Evolutionary conservation across 169 alveolate genomes (phyloP), one percentile per base, ranked within the genome.

Genomic region (Cryptosporidium ubiquitum): DNA sequence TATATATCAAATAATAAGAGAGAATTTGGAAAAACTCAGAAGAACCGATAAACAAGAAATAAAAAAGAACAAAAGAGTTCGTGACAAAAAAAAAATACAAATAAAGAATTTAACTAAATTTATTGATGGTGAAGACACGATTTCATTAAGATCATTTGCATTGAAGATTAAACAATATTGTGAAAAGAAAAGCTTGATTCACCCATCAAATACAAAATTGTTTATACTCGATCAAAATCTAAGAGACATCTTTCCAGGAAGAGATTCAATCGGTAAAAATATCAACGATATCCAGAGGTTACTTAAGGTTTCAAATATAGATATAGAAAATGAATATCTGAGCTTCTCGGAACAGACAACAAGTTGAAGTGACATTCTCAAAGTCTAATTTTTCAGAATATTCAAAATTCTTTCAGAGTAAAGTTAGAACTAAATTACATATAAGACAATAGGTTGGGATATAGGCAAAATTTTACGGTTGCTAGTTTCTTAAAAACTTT

Each of bases 191-290:
- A 60, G 47, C 47, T 33, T 70, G 18, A 3, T 26, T 70, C 69
- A 70, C 35, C 84, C 84, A 49, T 47, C 47, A n/a, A 70, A 70
- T 29, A 49, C 84, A 5, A 70, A 70, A 70, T n/a, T 70, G 7
- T 70, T 70, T 42, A 49, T 35, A 6, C 66, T 70, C 7, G 84
- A 73, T 57, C 37, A 29, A 37, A 73, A 33, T 52, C 35, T 73
- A 44, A 40, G 31, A 35, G 70, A 73, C 5, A 55, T 55, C 14
- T 49, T 70, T 26, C 85, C 69, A 20, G 57, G 70, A 3, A 73
- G 29, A n/a, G 85, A 73, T 20, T 73, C 85, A 1, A 52, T 55
- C n/a, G 37, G 85, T 55, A 73, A 51, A 49, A 64, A 73, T 31
- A 35, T 73, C 5, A 57, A 57, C 71, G 69, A 52, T 31, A 73